phyloP scores from a whole-genome alignment of 345 rosid species.

The Eucalyptus tenuipes region DNA sequence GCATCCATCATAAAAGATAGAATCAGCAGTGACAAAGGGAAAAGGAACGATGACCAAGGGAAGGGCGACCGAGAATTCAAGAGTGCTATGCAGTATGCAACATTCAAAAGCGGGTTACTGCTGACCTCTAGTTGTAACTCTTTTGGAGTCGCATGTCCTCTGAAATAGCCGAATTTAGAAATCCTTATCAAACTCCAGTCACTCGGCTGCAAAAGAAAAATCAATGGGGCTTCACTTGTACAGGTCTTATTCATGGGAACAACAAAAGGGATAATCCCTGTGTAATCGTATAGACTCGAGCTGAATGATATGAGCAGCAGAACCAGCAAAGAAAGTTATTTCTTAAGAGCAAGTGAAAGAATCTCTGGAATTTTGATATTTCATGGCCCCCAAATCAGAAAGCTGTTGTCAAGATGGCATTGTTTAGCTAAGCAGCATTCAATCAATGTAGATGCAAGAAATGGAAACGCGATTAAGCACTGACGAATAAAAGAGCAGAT shows the following conservation, averaged over 20 bases:
- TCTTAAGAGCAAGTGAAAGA: background rate
- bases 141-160: conserved; percentile 30
- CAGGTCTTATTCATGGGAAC: background rate
- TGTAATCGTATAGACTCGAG: background rate
- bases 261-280: background rate
- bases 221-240: background rate
- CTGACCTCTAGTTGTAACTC: conserved; percentile 39
- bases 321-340: background rate
- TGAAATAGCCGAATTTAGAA: conserved; percentile 26
- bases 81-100: background rate
- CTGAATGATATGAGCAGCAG: background rate
- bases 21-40: background rate
- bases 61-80: background rate
- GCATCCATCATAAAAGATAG: background rate
- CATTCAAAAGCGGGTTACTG: background rate
- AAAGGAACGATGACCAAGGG: background rate
- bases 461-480: background rate
- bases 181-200: conserved; percentile 50
- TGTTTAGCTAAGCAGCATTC: background rate
- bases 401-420: background rate
- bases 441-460: background rate
- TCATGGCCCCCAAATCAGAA: background rate
- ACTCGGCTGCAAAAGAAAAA: conserved; percentile 1
- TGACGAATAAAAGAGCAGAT: background rate
- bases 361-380: background rate